Evolutionary conservation across 495 filamentous ascomycete genomes (phyloP), one percentile per base, ranked within the genome.

Genomic region (Aspergillus carlsbadensis): DNA sequence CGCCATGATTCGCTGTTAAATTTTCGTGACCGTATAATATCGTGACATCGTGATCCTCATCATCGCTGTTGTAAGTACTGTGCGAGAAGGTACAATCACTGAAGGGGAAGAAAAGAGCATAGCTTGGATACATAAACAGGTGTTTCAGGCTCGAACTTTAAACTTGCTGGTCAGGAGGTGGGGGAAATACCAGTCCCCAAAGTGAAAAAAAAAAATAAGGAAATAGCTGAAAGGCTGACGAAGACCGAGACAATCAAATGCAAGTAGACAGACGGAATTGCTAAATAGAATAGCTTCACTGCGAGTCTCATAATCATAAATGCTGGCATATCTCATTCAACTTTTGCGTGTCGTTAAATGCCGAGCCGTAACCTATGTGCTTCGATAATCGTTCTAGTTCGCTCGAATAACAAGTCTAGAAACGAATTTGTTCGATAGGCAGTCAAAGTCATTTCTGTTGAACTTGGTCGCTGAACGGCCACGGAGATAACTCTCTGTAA

Each of bases 391-490:
- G 75, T 46, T 67, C 69, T 80, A 95, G 75, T 94, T 93, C 60
- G 92, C 88, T 56, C 92, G 92, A 69, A 96, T 95, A 69, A 96
- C 91, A 63, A 96, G 83, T 71, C 93, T 90, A 24, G 90, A 92
- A 52, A 96, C 77, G 75, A 96, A 94, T 78, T 95, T 96, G 81
- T 93, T 95, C 51, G 91, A 93, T 64, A 96, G 76, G 57, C 85
- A 91, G 75, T 96, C 92, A 69, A 96, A 96, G 75, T 96, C 90
- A 59, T 84, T 77, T 60, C 89, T 85, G 76, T 96, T 87, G 71
- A 93, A 96, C 69, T 87, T 88, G 62, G 85, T 79, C n/a, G 70
- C 67, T 52, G 71, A 67, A 53, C 84, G 82, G 54, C 74, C 64
- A 46, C 80, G 77, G 26, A 87, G 78, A 64, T 87, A 87, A 61